Base-by-base conservation (phyloP, 2,329 filamentous ascomycete genomes). In the Colletotrichum sp. region DNA sequence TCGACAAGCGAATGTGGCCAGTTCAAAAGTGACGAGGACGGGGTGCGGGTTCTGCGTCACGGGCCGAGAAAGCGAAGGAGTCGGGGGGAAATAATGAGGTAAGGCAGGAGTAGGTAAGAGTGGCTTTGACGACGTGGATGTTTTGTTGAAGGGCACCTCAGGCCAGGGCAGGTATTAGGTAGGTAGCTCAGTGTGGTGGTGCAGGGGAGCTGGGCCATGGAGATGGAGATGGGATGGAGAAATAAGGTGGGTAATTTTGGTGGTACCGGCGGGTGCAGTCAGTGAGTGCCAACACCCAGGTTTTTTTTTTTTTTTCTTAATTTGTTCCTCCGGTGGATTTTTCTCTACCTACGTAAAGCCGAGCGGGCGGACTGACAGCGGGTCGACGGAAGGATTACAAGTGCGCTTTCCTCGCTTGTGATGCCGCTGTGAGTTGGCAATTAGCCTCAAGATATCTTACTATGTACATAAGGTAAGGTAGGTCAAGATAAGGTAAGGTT, bases 61-160 rank as follows among this genome's bases (percentile, higher is more conserved):
- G 36, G 71, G 70, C 48, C 58, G 65, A 63, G 32, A 28, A n/a
- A 30, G 30, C 24, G 21, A 32, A 21, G n/a, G 61, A 36, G 71
- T 62, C 18, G 34, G 13, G 55, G 30, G 43, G 16, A 32, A 36
- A 38, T n/a, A 55, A 48, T 48, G 38, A 48, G 38, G 38, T 48
- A 48, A 48, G 38, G 38, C 18, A 30, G n/a, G 36, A 38, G 36
- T 38, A 38, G 36, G 5, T 38, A 38, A 14, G 5, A 26, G 38
- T 10, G 26, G 24, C 26, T 66, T 56, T 67, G 73, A 68, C 63
- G 69, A 67, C 58, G 69, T 56, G 43, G 69, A 48, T 58, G 21
- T 74, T 74, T 70, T 61, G 72, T 71, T 66, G 61, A 71, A 74
- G 52, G 52, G 48, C 65, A 43, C 36, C 9, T 30, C 24, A 34